Evolutionary conservation across 2,329 filamentous ascomycete genomes (phyloP), one percentile per base, ranked within the genome.

Genomic region (Xylariales sp.): DNA sequence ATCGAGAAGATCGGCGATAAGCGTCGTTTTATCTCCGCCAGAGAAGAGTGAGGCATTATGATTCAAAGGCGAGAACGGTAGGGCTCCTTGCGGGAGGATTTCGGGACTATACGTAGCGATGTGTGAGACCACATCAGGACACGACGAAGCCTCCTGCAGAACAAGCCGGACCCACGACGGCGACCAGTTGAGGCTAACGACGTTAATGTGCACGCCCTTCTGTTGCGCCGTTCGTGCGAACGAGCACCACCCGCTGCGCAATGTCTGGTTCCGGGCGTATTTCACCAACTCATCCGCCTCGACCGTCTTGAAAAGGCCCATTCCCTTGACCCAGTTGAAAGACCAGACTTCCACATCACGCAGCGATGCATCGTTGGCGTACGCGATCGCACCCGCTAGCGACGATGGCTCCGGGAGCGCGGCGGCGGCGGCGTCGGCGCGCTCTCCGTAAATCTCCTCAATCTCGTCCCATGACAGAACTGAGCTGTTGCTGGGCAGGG

Each of bases 181-280:
- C 12, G 58, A 63, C 67, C 64, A 67, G 55, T 67, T 69, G 32
- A 69, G 60, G 34, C 67, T 64, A 7, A 67, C 59, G n/a, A 67
- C 67, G 10, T 50, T 52, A 41, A 69, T 67, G 8, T 41, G 54
- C 1, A 46, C 50, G 46, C 67, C 53, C 1, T 45, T 34, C 23
- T 32, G 45, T 32, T 64, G 48, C 54, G 67, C 67, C 3, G 39
- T 34, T 16, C 46, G 43, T 52, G 68, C 61, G 57, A 69, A 68
- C 3, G 46, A n/a, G 49, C 65, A 68, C 61, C 65, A 68, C 14
- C 68, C 68, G n/a, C 23, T 36, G 36, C 61, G 61, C 8, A 69
- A n/a, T n/a, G 61, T 68, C 49, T 65, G 65, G 34, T 68, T 68
- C 14, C 61, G 50, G 30, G 68, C 61, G 32, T 58, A 54, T 8